A percentile compares a stretch with the other conserved stretches of the same genome.
Evolutionary conservation across 2,329 filamentous ascomycete species (phyloP).

Genomic region (Penicillium digitatum): DNA sequence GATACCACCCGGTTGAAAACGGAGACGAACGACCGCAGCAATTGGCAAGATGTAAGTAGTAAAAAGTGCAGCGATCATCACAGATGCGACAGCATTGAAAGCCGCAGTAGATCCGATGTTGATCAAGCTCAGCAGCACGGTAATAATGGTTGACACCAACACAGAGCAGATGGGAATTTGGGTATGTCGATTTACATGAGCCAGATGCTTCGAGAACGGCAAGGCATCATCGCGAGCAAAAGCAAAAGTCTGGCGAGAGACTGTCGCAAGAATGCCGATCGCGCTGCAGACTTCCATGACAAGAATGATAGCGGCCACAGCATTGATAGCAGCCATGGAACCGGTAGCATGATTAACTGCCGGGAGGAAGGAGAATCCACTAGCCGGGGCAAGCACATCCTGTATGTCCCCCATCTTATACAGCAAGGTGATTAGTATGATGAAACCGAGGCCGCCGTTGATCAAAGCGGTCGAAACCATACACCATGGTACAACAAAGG

Average conservation of each 20-base stretch:
- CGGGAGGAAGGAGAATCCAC: slow-evolving; percentile 49
- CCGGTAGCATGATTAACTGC: slow-evolving; percentile 49
- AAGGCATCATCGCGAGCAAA: slow-evolving; percentile 44
- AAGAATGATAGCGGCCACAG: slow-evolving; percentile 47
- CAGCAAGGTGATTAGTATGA: slow-evolving; percentile 44
- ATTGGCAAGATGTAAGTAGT: slow-evolving; percentile 50
- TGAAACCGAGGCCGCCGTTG: slow-evolving; percentile 48
- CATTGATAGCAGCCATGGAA: slow-evolving; percentile 43
- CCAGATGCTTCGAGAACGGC: slow-evolving; percentile 29
- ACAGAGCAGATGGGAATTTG: slow-evolving; percentile 44
- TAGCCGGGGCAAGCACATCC: slow-evolving; percentile 39
- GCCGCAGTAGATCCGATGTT: slow-evolving; percentile 51
- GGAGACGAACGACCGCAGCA: slow-evolving; percentile 20
- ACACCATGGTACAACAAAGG: slow-evolving; percentile 46
- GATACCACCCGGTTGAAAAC: slow-evolving; percentile 19
- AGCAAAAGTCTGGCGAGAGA: slow-evolving; percentile 40
- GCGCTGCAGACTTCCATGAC: slow-evolving; percentile 36
- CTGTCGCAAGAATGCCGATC: slow-evolving; percentile 32
- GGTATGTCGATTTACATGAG: slow-evolving; percentile 33
- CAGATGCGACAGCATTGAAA: slow-evolving; percentile 53
- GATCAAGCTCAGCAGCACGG: slow-evolving; percentile 45
- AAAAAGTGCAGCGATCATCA: slow-evolving; percentile 50
- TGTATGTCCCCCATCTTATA: slow-evolving; percentile 45
- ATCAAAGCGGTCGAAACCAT: slow-evolving; percentile 49
- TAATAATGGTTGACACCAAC: slow-evolving; percentile 31